A percentile compares a stretch with the other conserved stretches of the same genome.
Conservation (phyloP, 2,329 filamentous ascomycete genomes). For the Alternaria panax region DNA sequence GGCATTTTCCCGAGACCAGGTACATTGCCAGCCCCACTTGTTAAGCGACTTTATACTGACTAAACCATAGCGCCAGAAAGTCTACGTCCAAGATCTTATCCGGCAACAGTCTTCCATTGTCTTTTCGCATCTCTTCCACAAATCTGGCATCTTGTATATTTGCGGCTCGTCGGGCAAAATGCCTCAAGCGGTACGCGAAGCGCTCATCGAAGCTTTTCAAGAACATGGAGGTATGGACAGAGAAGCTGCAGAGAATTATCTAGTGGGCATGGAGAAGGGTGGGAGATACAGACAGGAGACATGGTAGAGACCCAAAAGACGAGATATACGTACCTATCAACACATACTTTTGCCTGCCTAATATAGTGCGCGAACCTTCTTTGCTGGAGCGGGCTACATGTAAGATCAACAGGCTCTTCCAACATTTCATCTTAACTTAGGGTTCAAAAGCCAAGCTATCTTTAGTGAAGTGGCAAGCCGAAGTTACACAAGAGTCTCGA, state of each 20-base stretch:
- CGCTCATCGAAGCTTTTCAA: slow-evolving; percentile 68
- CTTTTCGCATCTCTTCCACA: slow-evolving; percentile 60
- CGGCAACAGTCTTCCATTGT: slow-evolving; percentile 59
- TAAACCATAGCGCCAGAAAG: slow-evolving; percentile 56
- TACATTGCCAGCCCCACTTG: slow-evolving; percentile 15
- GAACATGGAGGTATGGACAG: slow-evolving; percentile 51
- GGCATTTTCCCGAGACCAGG: slow-evolving; percentile 76
- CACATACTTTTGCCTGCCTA: too few species aligned
- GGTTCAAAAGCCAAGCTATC: too few species aligned
- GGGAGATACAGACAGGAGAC: slow-evolving; percentile 74
- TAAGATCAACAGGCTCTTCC: too few species aligned
- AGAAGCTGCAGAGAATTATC: slow-evolving; percentile 62
- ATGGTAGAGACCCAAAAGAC: slow-evolving; percentile 58
- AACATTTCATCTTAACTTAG: too few species aligned
- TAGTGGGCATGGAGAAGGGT: slow-evolving; percentile 66
- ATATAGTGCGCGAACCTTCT: too few species aligned
- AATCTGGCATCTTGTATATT: slow-evolving; percentile 63
- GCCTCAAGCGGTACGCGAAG: slow-evolving; percentile 73
- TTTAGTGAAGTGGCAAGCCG: too few species aligned
- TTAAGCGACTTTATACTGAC: neutral
- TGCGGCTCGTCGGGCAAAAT: slow-evolving; percentile 72
- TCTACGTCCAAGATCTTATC: slow-evolving; percentile 73
- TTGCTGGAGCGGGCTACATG: too few species aligned
- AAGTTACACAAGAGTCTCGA: too few species aligned
- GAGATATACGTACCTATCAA: too few species aligned